Evolutionary conservation across 768 basidiomycete species (phyloP).

Genomic region (Gyrodon lividus): DNA sequence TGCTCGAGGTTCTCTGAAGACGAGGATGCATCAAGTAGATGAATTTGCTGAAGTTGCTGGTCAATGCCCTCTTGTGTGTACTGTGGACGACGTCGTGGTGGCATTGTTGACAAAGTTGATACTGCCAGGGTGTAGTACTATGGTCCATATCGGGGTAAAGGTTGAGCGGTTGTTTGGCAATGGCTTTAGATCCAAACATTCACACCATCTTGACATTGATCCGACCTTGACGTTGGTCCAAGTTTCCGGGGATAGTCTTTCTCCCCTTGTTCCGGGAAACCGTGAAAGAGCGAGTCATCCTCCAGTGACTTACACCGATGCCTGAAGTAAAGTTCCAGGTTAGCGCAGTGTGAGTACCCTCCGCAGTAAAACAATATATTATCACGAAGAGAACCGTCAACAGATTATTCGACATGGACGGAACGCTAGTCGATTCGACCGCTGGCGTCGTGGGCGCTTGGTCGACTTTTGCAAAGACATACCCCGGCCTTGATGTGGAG

Average conservation of each 20-base stretch:
- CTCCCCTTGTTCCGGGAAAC: background rate
- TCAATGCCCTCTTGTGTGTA: conserved; percentile 85
- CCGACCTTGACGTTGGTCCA: no score
- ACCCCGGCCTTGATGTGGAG: conserved; percentile 61
- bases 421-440: conserved; percentile 80
- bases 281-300: background rate
- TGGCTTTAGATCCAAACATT: conserved; percentile 37
- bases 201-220: no score
- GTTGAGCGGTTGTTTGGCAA: conserved; percentile 39
- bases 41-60: conserved; percentile 89
- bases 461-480: conserved; percentile 70
- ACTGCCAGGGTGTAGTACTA: background rate
- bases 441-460: conserved; percentile 82
- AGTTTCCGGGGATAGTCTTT: no score
- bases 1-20: conserved; percentile 94
- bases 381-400: background rate
- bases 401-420: conserved; percentile 83
- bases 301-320: conserved; percentile 23
- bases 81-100: conserved; percentile 66
- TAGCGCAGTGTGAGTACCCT: conserved; percentile 38
- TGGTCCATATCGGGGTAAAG: conserved; percentile 12
- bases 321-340: conserved; percentile 35
- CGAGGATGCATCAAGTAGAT: conserved; percentile 82
- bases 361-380: background rate
- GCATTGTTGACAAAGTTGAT: conserved; percentile 45